Conservation (phyloP, 768 basidiomycete species). For the Sporobolomyces pararoseus region DNA sequence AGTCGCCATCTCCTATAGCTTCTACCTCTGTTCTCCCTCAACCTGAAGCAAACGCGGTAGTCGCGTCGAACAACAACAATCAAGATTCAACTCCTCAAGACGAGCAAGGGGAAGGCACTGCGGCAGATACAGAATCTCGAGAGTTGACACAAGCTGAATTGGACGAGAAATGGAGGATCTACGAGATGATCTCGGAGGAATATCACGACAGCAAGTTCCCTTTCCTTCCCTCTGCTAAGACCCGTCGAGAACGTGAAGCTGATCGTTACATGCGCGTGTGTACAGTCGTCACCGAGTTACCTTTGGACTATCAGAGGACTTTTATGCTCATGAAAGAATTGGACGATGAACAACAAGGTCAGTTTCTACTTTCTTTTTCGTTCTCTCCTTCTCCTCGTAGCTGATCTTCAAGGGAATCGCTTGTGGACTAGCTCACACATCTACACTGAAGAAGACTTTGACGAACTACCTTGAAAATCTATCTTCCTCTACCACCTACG, state of each 20-base stretch:
- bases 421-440: too few species aligned
- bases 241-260: slow-evolving; percentile 3
- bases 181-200: slow-evolving; percentile 55
- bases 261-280: not conserved
- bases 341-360: slow-evolving; percentile 63
- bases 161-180: slow-evolving; percentile 68
- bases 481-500: not conserved
- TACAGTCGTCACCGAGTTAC: slow-evolving; percentile 74
- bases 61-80: not conserved
- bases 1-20: not conserved
- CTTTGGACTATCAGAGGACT: slow-evolving; percentile 67
- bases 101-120: too few species aligned
- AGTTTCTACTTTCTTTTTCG: slow-evolving; percentile 21
- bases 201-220: slow-evolving; percentile 65
- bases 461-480: not conserved
- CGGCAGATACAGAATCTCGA: not conserved
- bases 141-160: not conserved
- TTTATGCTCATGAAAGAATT: slow-evolving; percentile 68
- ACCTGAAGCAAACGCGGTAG: too few species aligned
- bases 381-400: not conserved
- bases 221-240: not conserved
- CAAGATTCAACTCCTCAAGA: not conserved
- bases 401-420: too few species aligned
- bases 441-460: not conserved
- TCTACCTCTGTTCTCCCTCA: slow-evolving; percentile 1